These are phyloP conservation scores for Apiotrichum sp. DNA, from an alignment of 1,284 basidiomycete genomes.

Conservation along the genomic window DNA sequence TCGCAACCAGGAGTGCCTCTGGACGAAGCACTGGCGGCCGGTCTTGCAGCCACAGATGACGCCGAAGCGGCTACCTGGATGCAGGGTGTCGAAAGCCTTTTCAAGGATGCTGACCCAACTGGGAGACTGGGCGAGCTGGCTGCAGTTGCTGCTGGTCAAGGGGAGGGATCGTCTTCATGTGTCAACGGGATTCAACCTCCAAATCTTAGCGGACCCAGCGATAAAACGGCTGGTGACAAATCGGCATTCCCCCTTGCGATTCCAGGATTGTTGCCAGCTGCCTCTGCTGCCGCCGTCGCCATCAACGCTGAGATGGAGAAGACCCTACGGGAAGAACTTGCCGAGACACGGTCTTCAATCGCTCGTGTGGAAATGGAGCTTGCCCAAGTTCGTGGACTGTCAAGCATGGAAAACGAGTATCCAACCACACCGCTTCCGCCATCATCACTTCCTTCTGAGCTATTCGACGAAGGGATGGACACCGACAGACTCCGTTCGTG, in stretches of 20 bases:
- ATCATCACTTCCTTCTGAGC: slow-evolving; percentile 4
- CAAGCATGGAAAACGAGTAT: neutral
- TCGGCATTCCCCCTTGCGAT: too few relatives aligned
- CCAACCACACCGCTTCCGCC: neutral
- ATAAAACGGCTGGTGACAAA: too few relatives aligned
- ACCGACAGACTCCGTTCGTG: slow-evolving; percentile 7
- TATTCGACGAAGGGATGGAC: neutral
- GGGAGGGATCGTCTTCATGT: slow-evolving; percentile 2
- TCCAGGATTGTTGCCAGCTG: neutral
- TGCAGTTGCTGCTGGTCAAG: slow-evolving; percentile 30
- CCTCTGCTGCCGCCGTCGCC: slow-evolving; percentile 24
- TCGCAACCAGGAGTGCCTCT: slow-evolving; percentile 14
- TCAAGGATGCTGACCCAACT: slow-evolving; percentile 31
- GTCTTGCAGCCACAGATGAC: slow-evolving; percentile 19
- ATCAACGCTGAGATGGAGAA: slow-evolving; percentile 40
- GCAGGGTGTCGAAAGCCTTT: slow-evolving; percentile 33
- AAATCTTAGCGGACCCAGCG: too few relatives aligned
- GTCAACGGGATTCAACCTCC: neutral
- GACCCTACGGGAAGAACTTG: slow-evolving; percentile 34
- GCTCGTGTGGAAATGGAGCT: slow-evolving; percentile 25
- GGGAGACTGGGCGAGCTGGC: slow-evolving; percentile 40
- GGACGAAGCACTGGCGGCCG: slow-evolving; percentile 19
- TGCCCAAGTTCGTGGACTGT: slow-evolving; percentile 9
- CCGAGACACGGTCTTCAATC: slow-evolving; percentile 28
- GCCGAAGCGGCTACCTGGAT: slow-evolving; percentile 30